These are phyloP conservation scores for Mycena amicta DNA, from an alignment of 768 basidiomycete species.

Conservation along the genomic window DNA sequence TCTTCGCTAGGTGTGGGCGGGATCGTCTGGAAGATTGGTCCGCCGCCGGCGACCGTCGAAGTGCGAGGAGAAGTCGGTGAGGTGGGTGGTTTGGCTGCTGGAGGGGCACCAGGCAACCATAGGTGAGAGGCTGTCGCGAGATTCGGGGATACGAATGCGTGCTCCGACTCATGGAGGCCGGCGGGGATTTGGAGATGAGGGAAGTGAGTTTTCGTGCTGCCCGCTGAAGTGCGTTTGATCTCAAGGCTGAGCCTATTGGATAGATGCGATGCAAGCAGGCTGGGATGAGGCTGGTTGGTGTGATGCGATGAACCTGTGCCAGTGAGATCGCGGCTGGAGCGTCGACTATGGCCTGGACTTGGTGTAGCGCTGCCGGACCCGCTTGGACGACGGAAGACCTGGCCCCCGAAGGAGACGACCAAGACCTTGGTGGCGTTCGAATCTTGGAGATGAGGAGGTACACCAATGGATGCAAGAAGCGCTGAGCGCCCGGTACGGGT, in stretches of 20 bases:
- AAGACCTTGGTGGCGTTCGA: conserved; percentile 57
- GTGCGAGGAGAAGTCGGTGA: conserved; percentile 13
- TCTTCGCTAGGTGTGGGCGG: conserved; percentile 39
- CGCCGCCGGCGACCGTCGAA: background rate
- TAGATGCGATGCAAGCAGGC: background rate
- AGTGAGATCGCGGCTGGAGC: conserved; percentile 17
- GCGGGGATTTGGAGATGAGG: conserved; percentile 11
- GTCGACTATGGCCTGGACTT: conserved; percentile 26
- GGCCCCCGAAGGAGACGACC: conserved; percentile 81
- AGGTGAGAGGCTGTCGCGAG: conserved; percentile 58
- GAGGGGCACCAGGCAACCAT: conserved; percentile 61
- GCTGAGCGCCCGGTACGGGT: conserved; percentile 52
- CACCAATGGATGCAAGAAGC: conserved; percentile 60
- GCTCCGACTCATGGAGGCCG: conserved; percentile 14
- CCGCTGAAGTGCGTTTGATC: too few species aligned
- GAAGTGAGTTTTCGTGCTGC: too few species aligned
- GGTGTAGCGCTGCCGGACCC: conserved; percentile 40
- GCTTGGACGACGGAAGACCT: conserved; percentile 63
- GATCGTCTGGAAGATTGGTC: conserved; percentile 31
- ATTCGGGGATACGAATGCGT: conserved; percentile 25
- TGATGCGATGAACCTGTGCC: too few species aligned
- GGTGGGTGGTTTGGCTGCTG: conserved; percentile 41
- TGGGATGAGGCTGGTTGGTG: background rate
- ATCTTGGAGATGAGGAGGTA: conserved; percentile 56
- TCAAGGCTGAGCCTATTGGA: background rate